Evolutionary conservation across 345 rosid species (phyloP), one percentile per base, ranked within the genome.

Genomic region (Ceriops tagal): DNA sequence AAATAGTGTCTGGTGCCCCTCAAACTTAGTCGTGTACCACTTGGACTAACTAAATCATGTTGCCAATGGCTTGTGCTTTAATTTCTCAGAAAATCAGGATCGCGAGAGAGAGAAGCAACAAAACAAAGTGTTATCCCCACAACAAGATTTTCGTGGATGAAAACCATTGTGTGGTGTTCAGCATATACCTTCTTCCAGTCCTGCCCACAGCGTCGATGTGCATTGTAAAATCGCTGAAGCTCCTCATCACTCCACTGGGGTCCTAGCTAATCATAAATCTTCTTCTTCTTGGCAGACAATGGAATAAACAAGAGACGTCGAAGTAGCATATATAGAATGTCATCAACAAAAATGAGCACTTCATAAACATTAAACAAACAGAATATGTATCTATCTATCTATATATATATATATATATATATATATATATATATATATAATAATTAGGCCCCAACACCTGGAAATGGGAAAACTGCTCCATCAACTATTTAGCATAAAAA

Each of bases 241-340:
- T 75, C 78, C 49, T 22, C 78, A 16, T 75, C 49, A 9, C 74
- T 70, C 78, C 78, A 75, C 39, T 37, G 67, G 60, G 74, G 74
- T 65, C 78, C 78, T 19, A 75, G 59, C 22, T 58, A 63, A 31
- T 73, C 72, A 11, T 53, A 62, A 13, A 63, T 27, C 56, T 70
- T 74, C 65, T 66, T 68, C 72, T 74, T 75, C 78, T 70, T 70
- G 27, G 26, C 37, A 21, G 37, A 31, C 56, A 62, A 39, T 62
- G 10, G 5, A 62, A n/a, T 0, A 34, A 19, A 18, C 59, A 72
- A 28, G 34, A 59, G 27, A 27, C 4, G 20, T 21, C 55, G 16
- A 53, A 16, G 30, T 32, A 53, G 30, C 11, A 62, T 3, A 31
- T 53, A 35, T 35, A 2, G 30, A 60, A 26, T 31, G 51, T 19